phyloP scores from a whole-genome alignment of 768 basidiomycete species.

The Boletus bicolor region DNA sequence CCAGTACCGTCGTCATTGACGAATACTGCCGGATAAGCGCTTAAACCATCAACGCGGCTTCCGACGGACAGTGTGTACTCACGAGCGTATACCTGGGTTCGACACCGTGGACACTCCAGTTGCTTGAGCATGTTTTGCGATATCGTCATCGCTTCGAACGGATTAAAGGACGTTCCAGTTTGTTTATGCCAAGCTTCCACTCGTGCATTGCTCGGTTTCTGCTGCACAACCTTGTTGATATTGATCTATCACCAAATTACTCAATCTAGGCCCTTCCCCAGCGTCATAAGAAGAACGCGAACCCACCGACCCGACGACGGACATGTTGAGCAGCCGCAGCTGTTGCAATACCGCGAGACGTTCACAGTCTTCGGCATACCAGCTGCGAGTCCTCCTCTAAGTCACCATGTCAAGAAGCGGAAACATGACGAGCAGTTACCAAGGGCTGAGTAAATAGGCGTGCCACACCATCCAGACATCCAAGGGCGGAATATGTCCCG shows the following conservation, averaged over 20 bases:
- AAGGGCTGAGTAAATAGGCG: slow-evolving; percentile 38
- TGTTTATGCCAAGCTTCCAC: slow-evolving; percentile 21
- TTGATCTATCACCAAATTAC: slow-evolving; percentile 20
- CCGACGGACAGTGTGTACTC: slow-evolving; percentile 15
- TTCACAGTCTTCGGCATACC: slow-evolving; percentile 35
- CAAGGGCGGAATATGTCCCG: slow-evolving; percentile 31
- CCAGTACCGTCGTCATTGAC: slow-evolving; percentile 41
- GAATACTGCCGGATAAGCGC: slow-evolving; percentile 35
- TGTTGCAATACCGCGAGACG: slow-evolving; percentile 25
- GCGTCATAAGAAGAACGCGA: not conserved
- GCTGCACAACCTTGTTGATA: slow-evolving; percentile 15
- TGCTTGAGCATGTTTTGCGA: slow-evolving; percentile 20
- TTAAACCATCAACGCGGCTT: not conserved
- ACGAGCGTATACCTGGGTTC: slow-evolving; percentile 29
- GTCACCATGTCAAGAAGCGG: not conserved
- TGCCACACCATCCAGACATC: slow-evolving; percentile 46
- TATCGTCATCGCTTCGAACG: slow-evolving; percentile 33
- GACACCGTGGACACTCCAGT: slow-evolving; percentile 37
- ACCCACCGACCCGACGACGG: slow-evolving; percentile 31
- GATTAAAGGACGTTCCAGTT: slow-evolving; percentile 32
- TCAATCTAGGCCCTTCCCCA: not conserved
- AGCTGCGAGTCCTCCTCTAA: slow-evolving; percentile 18
- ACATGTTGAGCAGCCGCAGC: slow-evolving; percentile 25
- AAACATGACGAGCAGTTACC: slow-evolving; percentile 17
- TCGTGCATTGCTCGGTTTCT: slow-evolving; percentile 16